phyloP scores from a whole-genome alignment of 441 rosid species.

The Gossypium laxum region DNA sequence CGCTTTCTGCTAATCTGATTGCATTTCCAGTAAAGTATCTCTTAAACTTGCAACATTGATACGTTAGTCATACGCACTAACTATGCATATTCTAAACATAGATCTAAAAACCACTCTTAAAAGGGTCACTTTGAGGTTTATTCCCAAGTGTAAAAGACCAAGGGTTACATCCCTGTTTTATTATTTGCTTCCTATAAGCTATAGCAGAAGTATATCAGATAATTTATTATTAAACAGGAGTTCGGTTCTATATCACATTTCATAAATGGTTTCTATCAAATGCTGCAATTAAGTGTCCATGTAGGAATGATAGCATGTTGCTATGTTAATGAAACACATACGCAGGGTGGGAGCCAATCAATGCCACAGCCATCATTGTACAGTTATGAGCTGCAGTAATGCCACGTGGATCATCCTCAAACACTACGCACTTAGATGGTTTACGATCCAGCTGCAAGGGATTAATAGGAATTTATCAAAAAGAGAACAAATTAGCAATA shows the following conservation, averaged over 20 bases:
- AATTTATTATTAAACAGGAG: background rate
- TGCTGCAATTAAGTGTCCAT: background rate
- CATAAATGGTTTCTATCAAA: background rate
- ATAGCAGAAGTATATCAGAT: background rate
- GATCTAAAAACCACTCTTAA: background rate
- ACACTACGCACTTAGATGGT: conserved; percentile 84
- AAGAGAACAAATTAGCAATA: background rate
- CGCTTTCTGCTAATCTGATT: background rate
- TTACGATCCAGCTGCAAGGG: conserved; percentile 72
- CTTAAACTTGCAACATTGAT: background rate
- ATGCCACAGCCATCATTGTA: conserved; percentile 90
- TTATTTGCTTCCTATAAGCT: background rate
- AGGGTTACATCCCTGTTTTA: background rate
- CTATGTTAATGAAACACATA: conserved; percentile 22
- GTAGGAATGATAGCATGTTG: background rate
- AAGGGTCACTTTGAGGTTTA: background rate
- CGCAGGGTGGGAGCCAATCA: conserved; percentile 89
- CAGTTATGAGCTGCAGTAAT: conserved; percentile 91
- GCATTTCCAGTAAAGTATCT: background rate
- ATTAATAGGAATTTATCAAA: background rate
- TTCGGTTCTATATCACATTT: conserved; percentile 9
- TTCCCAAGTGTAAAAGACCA: background rate
- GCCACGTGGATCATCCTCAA: conserved; percentile 82
- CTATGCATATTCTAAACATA: background rate
- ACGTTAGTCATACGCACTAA: background rate